Percentiles rank a stretch among this genome's conserved stretches.
These are phyloP conservation scores for Colletotrichum godetiae DNA, from an alignment of 2,329 filamentous ascomycete genomes.

Conservation along the genomic window DNA sequence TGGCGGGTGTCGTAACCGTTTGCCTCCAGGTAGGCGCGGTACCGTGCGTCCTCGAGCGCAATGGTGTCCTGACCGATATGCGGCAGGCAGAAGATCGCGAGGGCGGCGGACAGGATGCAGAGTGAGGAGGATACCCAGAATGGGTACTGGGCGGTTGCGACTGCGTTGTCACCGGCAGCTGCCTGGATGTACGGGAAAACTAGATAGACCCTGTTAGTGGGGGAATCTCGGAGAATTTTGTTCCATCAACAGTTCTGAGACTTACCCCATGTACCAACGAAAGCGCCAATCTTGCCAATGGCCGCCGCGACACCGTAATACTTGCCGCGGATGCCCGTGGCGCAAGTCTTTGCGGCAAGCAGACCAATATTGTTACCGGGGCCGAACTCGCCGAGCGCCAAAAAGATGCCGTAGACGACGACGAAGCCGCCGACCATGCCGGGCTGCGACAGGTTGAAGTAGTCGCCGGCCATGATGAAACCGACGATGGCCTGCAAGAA, in stretches of 20 bases:
- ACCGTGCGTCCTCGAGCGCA: slow-evolving; percentile 78
- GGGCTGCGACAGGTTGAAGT: slow-evolving; percentile 74
- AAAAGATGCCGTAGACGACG: slow-evolving; percentile 83
- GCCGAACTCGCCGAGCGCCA: slow-evolving; percentile 82
- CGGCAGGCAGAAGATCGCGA: slow-evolving; percentile 74
- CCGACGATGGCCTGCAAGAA: slow-evolving; percentile 80
- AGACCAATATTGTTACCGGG: slow-evolving; percentile 94
- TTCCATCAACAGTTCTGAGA: not conserved
- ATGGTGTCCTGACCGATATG: slow-evolving; percentile 90
- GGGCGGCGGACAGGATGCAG: slow-evolving; percentile 77
- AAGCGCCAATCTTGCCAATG: slow-evolving; percentile 82
- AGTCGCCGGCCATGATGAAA: slow-evolving; percentile 89
- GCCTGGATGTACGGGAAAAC: slow-evolving; percentile 80
- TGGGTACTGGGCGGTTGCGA: slow-evolving; percentile 80
- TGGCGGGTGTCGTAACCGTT: slow-evolving; percentile 80
- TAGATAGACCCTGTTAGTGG: not conserved
- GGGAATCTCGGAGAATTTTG: too few species aligned
- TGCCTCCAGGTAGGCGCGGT: slow-evolving; percentile 77
- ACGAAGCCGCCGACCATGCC: slow-evolving; percentile 80
- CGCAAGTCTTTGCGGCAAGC: slow-evolving; percentile 86
- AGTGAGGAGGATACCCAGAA: slow-evolving; percentile 87
- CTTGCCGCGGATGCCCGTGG: slow-evolving; percentile 81
- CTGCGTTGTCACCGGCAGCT: slow-evolving; percentile 63
- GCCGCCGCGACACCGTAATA: slow-evolving; percentile 80
- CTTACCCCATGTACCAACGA: slow-evolving; percentile 79